Percentiles rank a stretch among this genome's conserved stretches.
These are phyloP conservation scores for Diaporthe batatas DNA, from an alignment of 2,329 filamentous ascomycete species.

Conservation along the genomic window DNA sequence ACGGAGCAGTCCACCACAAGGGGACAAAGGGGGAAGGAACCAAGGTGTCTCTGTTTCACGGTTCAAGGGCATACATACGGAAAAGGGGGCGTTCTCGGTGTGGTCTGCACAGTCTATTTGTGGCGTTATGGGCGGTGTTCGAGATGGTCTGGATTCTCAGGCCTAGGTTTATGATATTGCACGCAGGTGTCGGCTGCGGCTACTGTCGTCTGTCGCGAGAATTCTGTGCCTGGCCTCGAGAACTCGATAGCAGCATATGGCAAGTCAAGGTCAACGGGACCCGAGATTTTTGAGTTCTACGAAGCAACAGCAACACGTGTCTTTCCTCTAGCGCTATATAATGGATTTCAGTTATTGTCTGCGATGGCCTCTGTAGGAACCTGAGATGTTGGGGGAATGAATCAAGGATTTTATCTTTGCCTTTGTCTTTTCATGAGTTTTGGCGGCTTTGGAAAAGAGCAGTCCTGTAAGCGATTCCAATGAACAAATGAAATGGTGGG, in stretches of 20 bases:
- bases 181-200: slow-evolving; percentile 16
- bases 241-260: slow-evolving; percentile 21
- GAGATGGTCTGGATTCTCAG: slow-evolving; percentile 21
- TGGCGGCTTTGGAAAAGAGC: too few species aligned
- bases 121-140: slow-evolving; percentile 35
- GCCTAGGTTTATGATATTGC: slow-evolving; percentile 14
- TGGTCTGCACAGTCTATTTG: slow-evolving; percentile 15
- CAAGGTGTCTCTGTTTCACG: slow-evolving; percentile 35
- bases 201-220: slow-evolving; percentile 9
- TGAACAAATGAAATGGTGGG: neutral
- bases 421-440: neutral
- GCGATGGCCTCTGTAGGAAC: neutral
- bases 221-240: slow-evolving; percentile 28
- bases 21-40: slow-evolving; percentile 39
- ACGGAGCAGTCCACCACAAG: slow-evolving; percentile 40
- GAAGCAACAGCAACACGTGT: slow-evolving; percentile 8
- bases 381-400: too few species aligned
- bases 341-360: neutral
- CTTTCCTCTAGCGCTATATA: neutral
- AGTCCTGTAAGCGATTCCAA: neutral
- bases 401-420: neutral
- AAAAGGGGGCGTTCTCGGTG: slow-evolving; percentile 38
- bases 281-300: neutral
- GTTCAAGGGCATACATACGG: slow-evolving; percentile 41
- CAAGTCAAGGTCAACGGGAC: slow-evolving; percentile 9